Conservation (phyloP, 768 basidiomycete genomes). For the Pholiota conissans region DNA sequence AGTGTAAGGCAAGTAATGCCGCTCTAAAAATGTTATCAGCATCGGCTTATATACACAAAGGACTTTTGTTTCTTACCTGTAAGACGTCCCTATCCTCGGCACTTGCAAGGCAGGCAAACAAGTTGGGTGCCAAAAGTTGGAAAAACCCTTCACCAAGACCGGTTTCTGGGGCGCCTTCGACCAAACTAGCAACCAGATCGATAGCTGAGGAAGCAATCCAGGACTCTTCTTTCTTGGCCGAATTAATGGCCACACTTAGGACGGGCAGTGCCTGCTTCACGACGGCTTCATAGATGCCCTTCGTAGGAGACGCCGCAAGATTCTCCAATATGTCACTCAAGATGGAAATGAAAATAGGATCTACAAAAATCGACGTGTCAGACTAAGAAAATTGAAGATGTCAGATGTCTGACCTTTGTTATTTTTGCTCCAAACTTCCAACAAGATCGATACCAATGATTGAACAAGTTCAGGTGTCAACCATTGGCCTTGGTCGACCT, state of each 20-base stretch:
- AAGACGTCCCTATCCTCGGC: constrained; percentile 87
- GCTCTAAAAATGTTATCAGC: constrained; percentile 48
- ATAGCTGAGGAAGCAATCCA: constrained; percentile 82
- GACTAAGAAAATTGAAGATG: neutral
- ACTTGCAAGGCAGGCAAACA: constrained; percentile 67
- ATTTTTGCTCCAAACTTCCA: constrained; percentile 86
- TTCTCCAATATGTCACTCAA: constrained; percentile 77
- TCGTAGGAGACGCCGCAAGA: constrained; percentile 60
- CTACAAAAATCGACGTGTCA: constrained; percentile 29
- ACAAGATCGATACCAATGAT: constrained; percentile 62
- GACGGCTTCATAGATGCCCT: constrained; percentile 69
- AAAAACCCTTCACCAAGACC: constrained; percentile 85
- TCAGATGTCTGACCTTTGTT: constrained; percentile 61
- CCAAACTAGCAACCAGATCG: constrained; percentile 74
- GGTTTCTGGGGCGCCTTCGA: constrained; percentile 60
- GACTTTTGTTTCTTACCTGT: constrained; percentile 53
- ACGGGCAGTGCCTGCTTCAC: constrained; percentile 73
- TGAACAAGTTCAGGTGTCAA: constrained; percentile 63
- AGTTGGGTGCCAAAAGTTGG: constrained; percentile 63
- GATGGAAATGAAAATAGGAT: constrained; percentile 87
- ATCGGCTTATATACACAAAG: neutral
- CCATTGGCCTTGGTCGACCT: constrained; percentile 75
- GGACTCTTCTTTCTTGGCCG: constrained; percentile 59
- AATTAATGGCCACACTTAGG: constrained; percentile 63
- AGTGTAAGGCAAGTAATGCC: constrained; percentile 80